A percentile compares a stretch with the other conserved stretches of the same genome.
Conservation (phyloP, 768 basidiomycete species). For the Lyophyllum decastes region DNA sequence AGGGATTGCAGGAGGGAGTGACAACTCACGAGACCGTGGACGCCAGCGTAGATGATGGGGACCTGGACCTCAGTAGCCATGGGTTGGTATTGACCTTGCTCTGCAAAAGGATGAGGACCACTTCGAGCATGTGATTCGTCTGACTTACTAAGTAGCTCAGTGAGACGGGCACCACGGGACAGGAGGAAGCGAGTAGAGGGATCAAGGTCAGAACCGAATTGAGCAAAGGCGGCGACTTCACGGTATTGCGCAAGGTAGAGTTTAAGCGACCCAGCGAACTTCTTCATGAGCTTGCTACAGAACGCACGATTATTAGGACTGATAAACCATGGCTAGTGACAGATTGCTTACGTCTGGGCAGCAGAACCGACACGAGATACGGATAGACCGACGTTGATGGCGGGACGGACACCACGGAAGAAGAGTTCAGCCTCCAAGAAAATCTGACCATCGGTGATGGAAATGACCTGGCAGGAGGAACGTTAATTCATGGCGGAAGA, state of each 20-base stretch:
- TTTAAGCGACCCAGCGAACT: conserved; percentile 99
- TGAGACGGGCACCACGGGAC: conserved; percentile 96
- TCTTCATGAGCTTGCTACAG: conserved; percentile 98
- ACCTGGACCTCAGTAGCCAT: conserved; percentile 95
- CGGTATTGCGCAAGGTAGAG: conserved; percentile 99
- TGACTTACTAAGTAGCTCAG: conserved; percentile 85
- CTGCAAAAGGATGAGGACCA: conserved; percentile 40
- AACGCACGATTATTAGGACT: conserved; percentile 4
- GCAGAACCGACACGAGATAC: conserved; percentile 99
- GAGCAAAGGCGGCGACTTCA: conserved; percentile 99
- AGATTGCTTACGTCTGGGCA: conserved; percentile 87
- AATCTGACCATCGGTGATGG: conserved; percentile 99
- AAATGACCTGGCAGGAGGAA: conserved; percentile 75
- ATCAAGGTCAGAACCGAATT: conserved; percentile 99
- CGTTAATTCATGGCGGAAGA: conserved; percentile 5
- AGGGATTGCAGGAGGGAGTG: neutral
- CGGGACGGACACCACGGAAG: conserved; percentile 99
- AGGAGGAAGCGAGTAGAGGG: conserved; percentile 99
- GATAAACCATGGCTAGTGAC: neutral
- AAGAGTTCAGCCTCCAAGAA: conserved; percentile 99
- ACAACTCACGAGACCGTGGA: conserved; percentile 88
- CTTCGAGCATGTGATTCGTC: neutral
- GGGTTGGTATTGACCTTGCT: conserved; percentile 98
- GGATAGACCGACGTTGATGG: conserved; percentile 99
- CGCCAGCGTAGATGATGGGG: conserved; percentile 99